Base-by-base conservation (phyloP, 768 basidiomycete genomes). In the Nidularia pulvinata region DNA sequence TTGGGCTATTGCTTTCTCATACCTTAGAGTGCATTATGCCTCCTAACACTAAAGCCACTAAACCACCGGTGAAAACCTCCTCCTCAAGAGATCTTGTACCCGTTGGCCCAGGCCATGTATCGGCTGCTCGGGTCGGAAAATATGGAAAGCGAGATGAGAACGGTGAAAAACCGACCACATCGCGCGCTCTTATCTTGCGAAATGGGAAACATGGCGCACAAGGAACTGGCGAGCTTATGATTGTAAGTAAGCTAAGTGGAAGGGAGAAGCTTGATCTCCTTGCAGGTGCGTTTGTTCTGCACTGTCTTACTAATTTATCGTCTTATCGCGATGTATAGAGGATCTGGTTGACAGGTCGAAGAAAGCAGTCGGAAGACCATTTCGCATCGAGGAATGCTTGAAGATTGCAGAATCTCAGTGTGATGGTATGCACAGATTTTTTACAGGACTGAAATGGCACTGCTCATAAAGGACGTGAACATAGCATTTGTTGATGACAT, bases 231-330 rank as follows among this genome's bases (percentile, higher is more conserved):
- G 89, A 91, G 67, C 16, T 91, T 45, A 65, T 85, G 46, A 67
- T 80, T 46, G 72, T 75, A 50, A 79, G 71, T 25, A 88, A 78
- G 62, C 80, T 90, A 57, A 84, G 79, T 48, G 91, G 91, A 1
- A 79, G 88, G 61, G 91, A 92, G 68, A 92, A 92, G 62, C 75
- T 93, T 33, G 89, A 91, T 65, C 76, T 92, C 25, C 71, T 92
- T 33, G 88, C 88, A 59, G 89, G 91, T 89, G 62, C 54, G 72
- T 68, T 34, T 46, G 25, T 37, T 46, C 50, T 42, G 37, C 33
- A 49, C 50, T 57, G 25, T 36, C 37, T 52, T 54, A 11, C 35
- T 32, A 16, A 30, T 30, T 30, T 33, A 49, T 55, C 55, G n/a
- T 62, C 45, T 43, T 58, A 55, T 54, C 54, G 59, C 45, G 37